phyloP scores from a whole-genome alignment of 106 monocot species.

The Dendrobium chrysotoxum region DNA sequence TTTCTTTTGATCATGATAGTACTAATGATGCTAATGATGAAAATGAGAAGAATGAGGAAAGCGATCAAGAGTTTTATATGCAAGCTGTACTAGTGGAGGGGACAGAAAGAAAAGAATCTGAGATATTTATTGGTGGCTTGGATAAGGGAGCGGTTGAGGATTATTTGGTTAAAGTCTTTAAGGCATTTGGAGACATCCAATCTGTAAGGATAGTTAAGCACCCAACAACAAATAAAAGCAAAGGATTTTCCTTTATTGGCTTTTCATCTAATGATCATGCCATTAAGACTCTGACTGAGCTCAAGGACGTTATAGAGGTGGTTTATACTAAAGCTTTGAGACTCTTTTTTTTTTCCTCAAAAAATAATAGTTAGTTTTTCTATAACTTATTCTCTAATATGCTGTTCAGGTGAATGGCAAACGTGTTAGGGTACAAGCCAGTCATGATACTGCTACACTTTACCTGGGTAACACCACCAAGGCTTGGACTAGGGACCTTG shows the following conservation, averaged over 20 bases:
- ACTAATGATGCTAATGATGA: background rate
- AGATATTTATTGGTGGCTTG: conserved; percentile 55
- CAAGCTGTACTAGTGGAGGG: conserved; percentile 12
- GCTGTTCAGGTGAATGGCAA: conserved; percentile 41
- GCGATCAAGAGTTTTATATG: conserved; percentile 9
- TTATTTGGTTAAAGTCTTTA: conserved; percentile 44
- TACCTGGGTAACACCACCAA: conserved; percentile 58
- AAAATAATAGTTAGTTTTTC: too few relatives aligned
- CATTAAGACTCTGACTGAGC: conserved; percentile 43
- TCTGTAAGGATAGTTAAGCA: conserved; percentile 46
- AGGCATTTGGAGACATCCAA: conserved; percentile 44
- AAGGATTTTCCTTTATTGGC: conserved; percentile 53
- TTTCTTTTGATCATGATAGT: background rate
- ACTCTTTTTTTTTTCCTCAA: background rate
- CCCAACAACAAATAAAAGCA: conserved; percentile 39
- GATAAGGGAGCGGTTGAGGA: conserved; percentile 39
- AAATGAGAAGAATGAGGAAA: conserved; percentile 12
- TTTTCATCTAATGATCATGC: conserved; percentile 33
- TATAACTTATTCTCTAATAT: background rate
- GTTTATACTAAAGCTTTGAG: conserved; percentile 7
- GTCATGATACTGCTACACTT: conserved; percentile 43
- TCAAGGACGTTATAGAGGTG: conserved; percentile 69
- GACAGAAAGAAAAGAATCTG: conserved; percentile 27
- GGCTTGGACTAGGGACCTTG: conserved; percentile 50
- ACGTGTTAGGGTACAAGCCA: conserved; percentile 19